Percentiles rank a stretch among this genome's conserved stretches.
phyloP scores from a whole-genome alignment of 768 basidiomycete species.

The Fomitopsis pulvina region DNA sequence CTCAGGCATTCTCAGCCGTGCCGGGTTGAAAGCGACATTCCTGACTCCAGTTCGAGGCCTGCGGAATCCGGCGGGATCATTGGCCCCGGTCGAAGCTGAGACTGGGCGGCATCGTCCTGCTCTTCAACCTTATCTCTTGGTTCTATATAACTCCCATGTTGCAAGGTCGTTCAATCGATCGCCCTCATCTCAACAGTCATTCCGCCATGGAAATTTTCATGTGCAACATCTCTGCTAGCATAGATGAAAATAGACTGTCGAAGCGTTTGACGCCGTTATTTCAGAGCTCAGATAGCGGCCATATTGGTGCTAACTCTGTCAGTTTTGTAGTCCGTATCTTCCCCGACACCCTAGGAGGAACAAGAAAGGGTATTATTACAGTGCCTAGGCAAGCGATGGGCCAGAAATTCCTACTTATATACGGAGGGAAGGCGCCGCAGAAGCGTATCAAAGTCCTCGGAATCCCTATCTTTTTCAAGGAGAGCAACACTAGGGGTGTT shows the following conservation, averaged over 20 bases:
- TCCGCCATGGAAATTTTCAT: slow-evolving; percentile 32
- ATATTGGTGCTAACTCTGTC: slow-evolving; percentile 23
- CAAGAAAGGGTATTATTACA: slow-evolving; percentile 34
- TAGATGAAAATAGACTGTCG: slow-evolving; percentile 13
- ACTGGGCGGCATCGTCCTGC: no score
- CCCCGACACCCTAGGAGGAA: slow-evolving; percentile 20
- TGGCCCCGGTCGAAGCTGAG: no score
- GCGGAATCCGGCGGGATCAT: no score
- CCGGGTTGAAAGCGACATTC: no score
- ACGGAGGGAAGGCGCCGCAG: slow-evolving; percentile 22
- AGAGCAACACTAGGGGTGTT: slow-evolving; percentile 17
- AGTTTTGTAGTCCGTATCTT: slow-evolving; percentile 53
- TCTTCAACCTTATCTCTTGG: no score
- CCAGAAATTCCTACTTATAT: slow-evolving; percentile 34
- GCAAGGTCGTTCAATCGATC: no score
- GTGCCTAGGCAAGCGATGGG: slow-evolving; percentile 38
- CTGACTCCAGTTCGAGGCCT: no score
- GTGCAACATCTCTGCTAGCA: slow-evolving; percentile 15
- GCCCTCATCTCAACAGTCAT: no score
- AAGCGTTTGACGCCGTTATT: slow-evolving; percentile 36
- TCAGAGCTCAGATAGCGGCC: slow-evolving; percentile 35
- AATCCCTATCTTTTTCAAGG: slow-evolving; percentile 24
- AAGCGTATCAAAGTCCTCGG: slow-evolving; percentile 23
- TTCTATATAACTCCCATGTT: no score
- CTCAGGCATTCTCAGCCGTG: no score